Conservation (phyloP, 1,139 yeast genomes). For the Zygoascus sp. region DNA sequence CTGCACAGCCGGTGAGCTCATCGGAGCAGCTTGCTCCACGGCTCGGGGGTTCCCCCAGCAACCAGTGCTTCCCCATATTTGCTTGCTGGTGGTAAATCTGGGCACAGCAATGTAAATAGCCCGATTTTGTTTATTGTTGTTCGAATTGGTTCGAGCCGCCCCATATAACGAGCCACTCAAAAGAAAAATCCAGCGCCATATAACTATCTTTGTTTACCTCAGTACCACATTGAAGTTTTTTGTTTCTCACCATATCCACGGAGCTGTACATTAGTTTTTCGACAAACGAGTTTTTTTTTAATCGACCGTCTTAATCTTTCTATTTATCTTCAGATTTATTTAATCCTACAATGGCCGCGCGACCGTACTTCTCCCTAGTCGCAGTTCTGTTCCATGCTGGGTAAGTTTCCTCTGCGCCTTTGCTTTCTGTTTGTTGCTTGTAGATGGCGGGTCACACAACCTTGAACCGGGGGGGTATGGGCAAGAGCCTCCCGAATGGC, state of each 20-base stretch:
- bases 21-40: neutral
- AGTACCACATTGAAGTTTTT: slow-evolving; percentile 1
- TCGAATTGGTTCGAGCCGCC: slow-evolving; percentile 6
- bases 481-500: no score
- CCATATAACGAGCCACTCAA: neutral
- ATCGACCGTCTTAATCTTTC: neutral
- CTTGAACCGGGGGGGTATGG: no score
- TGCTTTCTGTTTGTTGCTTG: slow-evolving; percentile 10
- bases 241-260: neutral
- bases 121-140: slow-evolving; percentile 10
- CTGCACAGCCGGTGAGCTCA: no score
- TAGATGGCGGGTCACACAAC: neutral
- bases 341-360: slow-evolving; percentile 18
- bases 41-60: neutral
- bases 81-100: slow-evolving; percentile 1
- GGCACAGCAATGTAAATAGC: slow-evolving; percentile 8
- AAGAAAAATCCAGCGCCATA: neutral
- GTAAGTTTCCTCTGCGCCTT: no score
- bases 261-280: slow-evolving; percentile 1
- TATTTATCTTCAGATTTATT: slow-evolving; percentile 2
- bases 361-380: slow-evolving; percentile 18
- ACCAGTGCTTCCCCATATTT: neutral
- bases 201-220: slow-evolving; percentile 11
- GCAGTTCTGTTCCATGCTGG: slow-evolving; percentile 27
- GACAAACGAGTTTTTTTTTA: neutral